Base-by-base conservation (phyloP, 495 filamentous ascomycete species). In the Bryoglossum gracile region DNA sequence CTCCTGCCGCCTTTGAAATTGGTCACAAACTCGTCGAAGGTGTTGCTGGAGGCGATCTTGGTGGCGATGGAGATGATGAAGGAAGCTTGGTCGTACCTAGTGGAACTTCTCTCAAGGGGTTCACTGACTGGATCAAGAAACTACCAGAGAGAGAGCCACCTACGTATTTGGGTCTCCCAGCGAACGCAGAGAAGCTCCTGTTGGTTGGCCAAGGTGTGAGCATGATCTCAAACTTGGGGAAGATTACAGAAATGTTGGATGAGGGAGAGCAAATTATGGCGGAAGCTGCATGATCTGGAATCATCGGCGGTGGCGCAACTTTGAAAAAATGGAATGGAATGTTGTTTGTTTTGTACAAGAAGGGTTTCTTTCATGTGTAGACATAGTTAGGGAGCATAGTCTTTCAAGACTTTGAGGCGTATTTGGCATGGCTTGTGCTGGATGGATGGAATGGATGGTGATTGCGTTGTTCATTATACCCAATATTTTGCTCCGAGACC, bases 61-160 rank as follows among this genome's bases (percentile, higher is more conserved):
- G 24, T 10, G 42, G 45, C 2, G 65, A 65, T 23, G 70, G 72
- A 24, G 65, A 59, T 8, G 62, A 62, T 1, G 79, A 82, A 34
- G 71, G 80, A 16, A 77, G 80, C 43, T 69, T 99, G 24, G 74
- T 75, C 2, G 81, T 94, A 33, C 94, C 92, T 1, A 73, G 75
- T 16, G 81, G 84, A 21, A 95, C 89, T 8, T 79, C 79, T 23
- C 80, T 94, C 66, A 80, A 78, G 47, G 88, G 94, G 55, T 96
- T 97, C 59, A 82, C 86, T 66, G 76, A 77, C 33, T 99, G 92
- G 92, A 91, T 97, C 38, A 84, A 94, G 56, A 76, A 75, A 33
- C 68, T 99, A 53, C 92, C 92, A 10, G 92, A 99, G 74, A 77
- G 92, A 58, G 92, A 99, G 62, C 92, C 92, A 36, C 92, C 92